Conservation (phyloP, 345 rosid species). For the Raphanus raphanistrum region DNA sequence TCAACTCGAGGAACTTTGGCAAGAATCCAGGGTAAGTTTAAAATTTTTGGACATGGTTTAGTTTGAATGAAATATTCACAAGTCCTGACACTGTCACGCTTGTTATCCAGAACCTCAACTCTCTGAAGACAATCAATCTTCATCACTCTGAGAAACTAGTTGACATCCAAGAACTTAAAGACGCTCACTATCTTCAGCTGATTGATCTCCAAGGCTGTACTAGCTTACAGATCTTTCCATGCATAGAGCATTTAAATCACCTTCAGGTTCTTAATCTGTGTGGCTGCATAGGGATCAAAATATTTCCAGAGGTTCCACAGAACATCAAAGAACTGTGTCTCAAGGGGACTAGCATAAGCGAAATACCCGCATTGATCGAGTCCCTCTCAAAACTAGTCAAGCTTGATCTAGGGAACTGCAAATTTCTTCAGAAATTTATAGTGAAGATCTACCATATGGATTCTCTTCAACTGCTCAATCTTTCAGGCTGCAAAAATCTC, state of each 20-base stretch:
- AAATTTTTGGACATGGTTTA: neutral
- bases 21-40: neutral
- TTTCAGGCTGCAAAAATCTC: conserved; percentile 15
- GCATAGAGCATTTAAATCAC: neutral
- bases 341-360: neutral
- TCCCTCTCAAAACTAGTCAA: conserved; percentile 13
- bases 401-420: conserved; percentile 20
- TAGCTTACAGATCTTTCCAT: conserved; percentile 8
- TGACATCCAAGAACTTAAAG: neutral
- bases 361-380: conserved; percentile 1
- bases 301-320: conserved; percentile 15
- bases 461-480: conserved; percentile 21
- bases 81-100: neutral
- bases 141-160: conserved; percentile 11
- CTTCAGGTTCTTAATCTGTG: conserved; percentile 19
- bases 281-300: neutral
- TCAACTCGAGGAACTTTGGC: neutral
- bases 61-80: neutral
- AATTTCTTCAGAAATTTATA: neutral
- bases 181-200: neutral
- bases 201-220: conserved; percentile 18
- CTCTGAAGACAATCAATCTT: conserved; percentile 16
- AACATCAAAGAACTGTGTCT: conserved; percentile 22
- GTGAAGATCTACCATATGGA: conserved; percentile 14
- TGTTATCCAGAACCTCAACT: neutral